A percentile compares a stretch with the other conserved stretches of the same genome.
Conservation (phyloP, 345 rosid species). For the Eucalyptus pumila region DNA sequence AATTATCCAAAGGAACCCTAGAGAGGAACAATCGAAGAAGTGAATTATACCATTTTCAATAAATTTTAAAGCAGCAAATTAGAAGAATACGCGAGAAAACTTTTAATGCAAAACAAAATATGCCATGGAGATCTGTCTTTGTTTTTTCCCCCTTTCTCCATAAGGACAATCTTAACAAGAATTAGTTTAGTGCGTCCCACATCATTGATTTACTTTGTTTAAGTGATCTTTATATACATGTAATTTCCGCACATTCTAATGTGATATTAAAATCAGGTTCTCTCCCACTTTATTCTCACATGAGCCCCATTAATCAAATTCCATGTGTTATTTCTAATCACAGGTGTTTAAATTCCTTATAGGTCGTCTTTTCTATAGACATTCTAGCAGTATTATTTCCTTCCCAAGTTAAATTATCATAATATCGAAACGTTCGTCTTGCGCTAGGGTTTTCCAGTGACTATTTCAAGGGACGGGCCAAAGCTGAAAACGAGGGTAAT, state of each 20-base stretch:
- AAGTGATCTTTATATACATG: not conserved
- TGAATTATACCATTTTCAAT: not conserved
- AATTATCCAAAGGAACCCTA: not conserved
- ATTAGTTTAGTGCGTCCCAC: not conserved
- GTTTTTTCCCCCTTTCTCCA: no score
- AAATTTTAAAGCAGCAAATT: not conserved
- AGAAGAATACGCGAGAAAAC: not conserved
- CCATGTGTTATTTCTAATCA: not conserved
- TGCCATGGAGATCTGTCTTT: not conserved
- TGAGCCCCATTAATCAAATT: not conserved
- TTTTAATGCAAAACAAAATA: not conserved
- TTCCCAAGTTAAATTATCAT: not conserved
- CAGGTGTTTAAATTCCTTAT: not conserved
- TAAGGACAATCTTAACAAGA: not conserved
- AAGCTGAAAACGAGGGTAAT: not conserved
- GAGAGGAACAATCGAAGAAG: not conserved
- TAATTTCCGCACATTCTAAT: not conserved
- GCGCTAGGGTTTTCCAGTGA: not conserved
- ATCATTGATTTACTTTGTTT: not conserved
- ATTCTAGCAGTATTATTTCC: not conserved
- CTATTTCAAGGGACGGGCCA: not conserved
- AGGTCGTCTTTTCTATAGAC: not conserved
- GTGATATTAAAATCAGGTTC: not conserved
- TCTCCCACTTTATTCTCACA: accelerated
- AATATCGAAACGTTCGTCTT: no score